A percentile compares a stretch with the other conserved stretches of the same genome.
Evolutionary conservation across 345 rosid species (phyloP).

Genomic region (Noccaea bulbosa): DNA sequence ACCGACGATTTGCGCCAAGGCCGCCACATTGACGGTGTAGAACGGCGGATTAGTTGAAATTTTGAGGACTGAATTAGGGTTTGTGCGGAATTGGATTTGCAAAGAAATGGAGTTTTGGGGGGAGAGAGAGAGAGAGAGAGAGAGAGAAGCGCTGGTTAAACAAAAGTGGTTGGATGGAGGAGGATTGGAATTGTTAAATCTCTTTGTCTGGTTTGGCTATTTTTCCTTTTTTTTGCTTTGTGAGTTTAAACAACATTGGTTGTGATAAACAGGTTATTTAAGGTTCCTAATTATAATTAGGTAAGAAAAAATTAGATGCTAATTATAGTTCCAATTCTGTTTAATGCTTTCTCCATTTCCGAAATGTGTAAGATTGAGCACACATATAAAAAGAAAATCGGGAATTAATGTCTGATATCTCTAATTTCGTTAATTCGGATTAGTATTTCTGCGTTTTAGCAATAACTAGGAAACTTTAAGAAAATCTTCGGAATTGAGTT

Average conservation of each 20-base stretch:
- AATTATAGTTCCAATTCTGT: conserved; percentile 33
- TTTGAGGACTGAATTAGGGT: conserved; percentile 32
- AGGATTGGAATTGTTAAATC: conserved; percentile 29
- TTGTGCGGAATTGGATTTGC: conserved; percentile 36
- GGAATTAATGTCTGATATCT: neutral
- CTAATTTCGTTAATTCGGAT: neutral
- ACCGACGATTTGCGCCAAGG: conserved; percentile 71
- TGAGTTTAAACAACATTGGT: conserved; percentile 29
- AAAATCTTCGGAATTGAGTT: neutral
- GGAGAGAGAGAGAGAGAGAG: neutral
- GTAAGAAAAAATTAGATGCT: conserved; percentile 11
- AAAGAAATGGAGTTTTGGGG: conserved; percentile 32
- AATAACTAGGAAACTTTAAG: neutral
- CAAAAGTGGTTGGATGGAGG: conserved; percentile 30
- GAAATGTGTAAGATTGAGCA: neutral
- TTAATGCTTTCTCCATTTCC: conserved; percentile 26
- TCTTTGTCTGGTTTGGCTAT: conserved; percentile 15
- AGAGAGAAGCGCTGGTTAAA: conserved; percentile 8
- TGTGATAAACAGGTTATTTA: conserved; percentile 34
- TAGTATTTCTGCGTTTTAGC: conserved; percentile 1
- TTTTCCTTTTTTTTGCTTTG: neutral
- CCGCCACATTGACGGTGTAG: conserved; percentile 83
- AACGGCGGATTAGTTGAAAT: conserved; percentile 22
- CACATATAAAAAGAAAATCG: neutral
- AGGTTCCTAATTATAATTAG: conserved; percentile 36